Evolutionary conservation across 306 rosid species (phyloP), one percentile per base, ranked within the genome.

Genomic region (Cucurbita moschata): DNA sequence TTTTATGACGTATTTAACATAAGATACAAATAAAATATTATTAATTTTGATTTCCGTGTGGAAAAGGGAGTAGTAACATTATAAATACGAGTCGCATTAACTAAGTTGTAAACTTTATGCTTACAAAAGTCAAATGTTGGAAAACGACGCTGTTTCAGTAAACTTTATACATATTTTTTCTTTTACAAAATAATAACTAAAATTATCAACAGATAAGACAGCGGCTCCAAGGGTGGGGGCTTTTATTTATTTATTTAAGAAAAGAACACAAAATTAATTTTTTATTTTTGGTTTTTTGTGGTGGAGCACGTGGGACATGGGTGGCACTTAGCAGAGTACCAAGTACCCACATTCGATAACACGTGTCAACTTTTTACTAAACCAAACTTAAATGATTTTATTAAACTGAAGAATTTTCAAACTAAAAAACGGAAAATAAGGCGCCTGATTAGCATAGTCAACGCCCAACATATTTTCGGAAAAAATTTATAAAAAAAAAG

Each of bases 271-370:
- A 26, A 26, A 26, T 26, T 26, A 26, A 1, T 39, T 39, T 44
- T 40, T 40, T 19, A 3, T 18, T 21, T 21, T 46, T 64, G 11
- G 30, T 10, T 13, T 66, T 19, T 18, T n/a, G 51, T 4, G 71
- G 53, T 13, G 72, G 10, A 44, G 72, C 72, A 67, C 73, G 73
- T 67, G 55, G 73, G 73, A 67, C 55, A 67, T 44, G 19, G 39
- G 55, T 67, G 73, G 18, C 73, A 67, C n/a, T 6, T 43, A 19
- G 40, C 4, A 18, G 30, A 46, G 72, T 18, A 44, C 39, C 52
- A 59, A 63, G 69, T 39, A 16, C 21, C 19, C 54, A 23, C n/a
- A 18, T 19, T 6, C 12, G 19, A 6, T 19, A 13, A 67, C 73
- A 67, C 73, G 73, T 67, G 73, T 67, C 56, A 4, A 67, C 0